Base-by-base conservation (phyloP, 1,139 yeast genomes). In the Blastobotrys serpentis region DNA sequence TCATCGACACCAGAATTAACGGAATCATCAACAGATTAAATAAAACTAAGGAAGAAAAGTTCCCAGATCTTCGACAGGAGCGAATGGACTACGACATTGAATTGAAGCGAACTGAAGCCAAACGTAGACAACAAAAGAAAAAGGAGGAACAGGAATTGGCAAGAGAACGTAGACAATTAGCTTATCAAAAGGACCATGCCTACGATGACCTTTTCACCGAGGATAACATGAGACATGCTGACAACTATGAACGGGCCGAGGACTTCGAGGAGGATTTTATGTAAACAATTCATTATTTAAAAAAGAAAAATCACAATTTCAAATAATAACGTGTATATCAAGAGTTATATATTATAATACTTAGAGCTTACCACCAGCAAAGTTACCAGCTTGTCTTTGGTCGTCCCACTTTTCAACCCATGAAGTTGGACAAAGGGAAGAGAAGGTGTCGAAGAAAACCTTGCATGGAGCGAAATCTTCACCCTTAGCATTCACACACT, bases 401-500 rank as follows among this genome's bases (percentile, higher is more conserved):
- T 84, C 96, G 68, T 92, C 94, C 98, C 98, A 92, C 72, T 77
- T 87, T 69, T 84, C 95, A 61, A 86, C 79, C 97, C 97, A 89
- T 64, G 84, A 84, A 49, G 81, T 77, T 54, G 98, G 98, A 75
- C 98, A 92, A 69, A 92, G 78, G 32, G 97, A 80, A 62, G 85
- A 80, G 78, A 79, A 92, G 52, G 97, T 87, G 74, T 82, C 85
- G 83, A 81, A 87, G 77, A 92, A 92, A 61, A 87, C 89, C 74
- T 89, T 80, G 75, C 98, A 92, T 67, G 98, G 98, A 66, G 90
- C 96, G 67, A 92, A 92, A 57, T 90, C 98, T 75, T 92, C 98
- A 68, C 98, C 98, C 77, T 90, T 90, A 61, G 90, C 89, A 66
- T 83, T 85, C 70, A 92, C 81, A 77, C 98, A 92, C 75, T 89